Evolutionary conservation across 164 flowering plant genomes (phyloP).

Genomic region (Berberis vulgaris): DNA sequence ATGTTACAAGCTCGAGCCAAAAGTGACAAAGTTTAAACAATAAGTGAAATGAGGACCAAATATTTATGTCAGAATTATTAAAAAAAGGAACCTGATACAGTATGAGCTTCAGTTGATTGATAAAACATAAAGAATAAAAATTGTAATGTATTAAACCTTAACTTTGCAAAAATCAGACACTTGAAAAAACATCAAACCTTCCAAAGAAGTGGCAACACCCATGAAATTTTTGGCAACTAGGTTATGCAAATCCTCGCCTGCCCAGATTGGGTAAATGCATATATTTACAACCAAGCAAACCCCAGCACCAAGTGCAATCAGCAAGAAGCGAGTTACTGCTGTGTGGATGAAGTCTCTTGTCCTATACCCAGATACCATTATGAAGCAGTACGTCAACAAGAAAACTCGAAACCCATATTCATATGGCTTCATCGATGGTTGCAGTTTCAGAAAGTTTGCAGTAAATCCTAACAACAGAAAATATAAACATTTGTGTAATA

Average conservation of each 20-base stretch:
- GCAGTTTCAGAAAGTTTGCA: slow-evolving; percentile 47
- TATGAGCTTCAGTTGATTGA: no score
- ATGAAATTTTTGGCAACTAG: slow-evolving; percentile 71
- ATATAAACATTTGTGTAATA: not conserved
- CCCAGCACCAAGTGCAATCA: slow-evolving; percentile 71
- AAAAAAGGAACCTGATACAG: no score
- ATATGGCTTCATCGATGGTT: slow-evolving; percentile 75
- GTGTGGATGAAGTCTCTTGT: slow-evolving; percentile 56
- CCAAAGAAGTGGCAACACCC: slow-evolving; percentile 60
- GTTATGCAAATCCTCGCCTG: slow-evolving; percentile 87
- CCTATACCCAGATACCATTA: slow-evolving; percentile 60
- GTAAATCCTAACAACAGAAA: slow-evolving; percentile 34
- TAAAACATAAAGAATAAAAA: no score
- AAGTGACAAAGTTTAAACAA: no score
- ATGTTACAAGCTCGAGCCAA: no score
- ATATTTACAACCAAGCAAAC: slow-evolving; percentile 54
- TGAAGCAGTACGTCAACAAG: slow-evolving; percentile 66
- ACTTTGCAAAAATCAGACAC: not conserved
- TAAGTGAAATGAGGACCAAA: no score
- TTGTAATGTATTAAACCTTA: no score
- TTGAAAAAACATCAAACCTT: slow-evolving; percentile 31
- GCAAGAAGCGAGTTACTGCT: slow-evolving; percentile 50
- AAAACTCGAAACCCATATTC: slow-evolving; percentile 92
- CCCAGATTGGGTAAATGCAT: slow-evolving; percentile 83
- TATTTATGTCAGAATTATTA: no score